Percentiles rank a stretch among this genome's conserved stretches.
Evolutionary conservation across 2,329 filamentous ascomycete genomes (phyloP).

Genomic region (Penicillium sp.): DNA sequence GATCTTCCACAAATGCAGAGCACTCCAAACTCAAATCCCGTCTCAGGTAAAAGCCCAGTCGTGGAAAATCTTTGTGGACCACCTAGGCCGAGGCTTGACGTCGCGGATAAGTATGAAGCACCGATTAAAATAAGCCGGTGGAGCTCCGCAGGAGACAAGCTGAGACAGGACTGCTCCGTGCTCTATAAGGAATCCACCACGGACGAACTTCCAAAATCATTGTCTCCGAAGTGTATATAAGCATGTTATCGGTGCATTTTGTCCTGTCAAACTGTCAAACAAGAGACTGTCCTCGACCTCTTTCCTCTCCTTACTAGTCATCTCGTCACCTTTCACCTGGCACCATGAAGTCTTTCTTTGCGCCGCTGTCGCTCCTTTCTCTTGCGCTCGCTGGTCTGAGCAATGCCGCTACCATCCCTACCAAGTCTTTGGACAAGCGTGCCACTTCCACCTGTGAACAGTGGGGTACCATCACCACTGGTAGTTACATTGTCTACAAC

Average conservation of each 20-base stretch:
- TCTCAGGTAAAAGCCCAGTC: slow-evolving; percentile 1
- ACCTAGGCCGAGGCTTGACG: background rate
- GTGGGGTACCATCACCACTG: slow-evolving; percentile 39
- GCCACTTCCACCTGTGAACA: slow-evolving; percentile 43
- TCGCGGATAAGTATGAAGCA: background rate
- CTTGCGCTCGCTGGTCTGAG: slow-evolving; percentile 23
- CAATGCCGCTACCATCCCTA: slow-evolving; percentile 23
- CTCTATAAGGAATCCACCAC: slow-evolving; percentile 17
- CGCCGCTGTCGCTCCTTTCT: slow-evolving; percentile 21
- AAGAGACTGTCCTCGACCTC: background rate
- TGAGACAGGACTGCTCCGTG: slow-evolving; percentile 21
- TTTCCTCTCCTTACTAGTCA: background rate
- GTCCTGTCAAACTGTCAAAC: background rate
- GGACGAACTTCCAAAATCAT: slow-evolving; percentile 3
- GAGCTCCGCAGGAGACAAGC: slow-evolving; percentile 4
- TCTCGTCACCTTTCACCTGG: background rate
- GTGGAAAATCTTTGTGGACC: slow-evolving; percentile 12
- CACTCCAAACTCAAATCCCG: background rate
- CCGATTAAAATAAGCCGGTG: background rate
- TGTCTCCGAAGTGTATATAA: background rate
- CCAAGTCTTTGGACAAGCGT: slow-evolving; percentile 22
- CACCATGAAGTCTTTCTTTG: slow-evolving; percentile 31
- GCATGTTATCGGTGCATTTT: background rate
- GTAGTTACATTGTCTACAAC: slow-evolving; percentile 53
- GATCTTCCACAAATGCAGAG: slow-evolving; percentile 12